Evolutionary conservation across 2,329 filamentous ascomycete species (phyloP), one percentile per base, ranked within the genome.

Genomic region (Verticillium longisporum): DNA sequence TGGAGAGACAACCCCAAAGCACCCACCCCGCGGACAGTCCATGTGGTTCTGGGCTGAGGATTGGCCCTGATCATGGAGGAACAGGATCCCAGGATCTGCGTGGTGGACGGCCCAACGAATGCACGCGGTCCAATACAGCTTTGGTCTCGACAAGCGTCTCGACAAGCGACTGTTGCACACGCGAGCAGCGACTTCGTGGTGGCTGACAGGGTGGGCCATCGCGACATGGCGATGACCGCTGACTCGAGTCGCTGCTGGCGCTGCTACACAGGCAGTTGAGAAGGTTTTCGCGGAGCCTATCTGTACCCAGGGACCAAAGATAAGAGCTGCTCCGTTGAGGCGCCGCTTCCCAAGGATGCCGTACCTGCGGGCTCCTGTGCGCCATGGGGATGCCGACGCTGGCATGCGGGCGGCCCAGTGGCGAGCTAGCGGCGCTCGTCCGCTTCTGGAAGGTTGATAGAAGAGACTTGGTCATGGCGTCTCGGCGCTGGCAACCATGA

Each of bases 371-470:
- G 45, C 10, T 53, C 45, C 45, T 53, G 45, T 18, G 45, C 45
- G 45, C 18, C 45, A 53, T 53, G 45, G 45, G 45, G 45, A 53
- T 18, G 45, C 45, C 45, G 45, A 53, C 21, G 18, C 45, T 53
- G 45, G 45, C 21, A 53, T 53, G 55, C 56, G 56, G 56, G 56
- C 37, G 37, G 37, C 15, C 55, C 58, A 61, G 64, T 64, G 62
- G 64, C 61, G 59, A 63, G 58, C 64, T 61, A 64, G 62, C 62
- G 62, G 63, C 63, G 63, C 60, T 60, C 64, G 64, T 61, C 67
- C 67, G 53, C 45, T 68, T 68, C 62, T 67, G 67, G 67, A 68
- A 68, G 67, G 67, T 68, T 67, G 63, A 66, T 65, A 62, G 66
- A 68, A 66, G 57, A 59, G 45, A 54, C 26, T 56, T 36, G 54